These are phyloP conservation scores for Raddia guianensis DNA, from an alignment of 176 grass and related monocot genomes.

Conservation along the genomic window DNA sequence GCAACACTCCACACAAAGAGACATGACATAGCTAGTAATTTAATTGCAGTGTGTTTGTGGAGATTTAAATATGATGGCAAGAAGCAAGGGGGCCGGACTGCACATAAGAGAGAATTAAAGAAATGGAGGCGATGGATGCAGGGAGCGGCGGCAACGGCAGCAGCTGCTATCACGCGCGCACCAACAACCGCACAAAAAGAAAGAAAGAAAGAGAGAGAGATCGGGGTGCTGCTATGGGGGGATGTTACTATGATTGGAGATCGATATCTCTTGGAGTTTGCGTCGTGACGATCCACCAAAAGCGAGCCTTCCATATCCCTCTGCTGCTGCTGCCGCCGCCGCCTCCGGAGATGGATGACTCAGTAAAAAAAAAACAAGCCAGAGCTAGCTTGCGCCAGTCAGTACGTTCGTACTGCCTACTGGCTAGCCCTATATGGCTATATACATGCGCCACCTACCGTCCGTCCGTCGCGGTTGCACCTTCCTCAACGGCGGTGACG, in stretches of 20 bases:
- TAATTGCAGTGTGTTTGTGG: neutral
- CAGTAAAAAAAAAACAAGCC: conserved; percentile 30
- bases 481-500: conserved; percentile 27
- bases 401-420: conserved; percentile 7
- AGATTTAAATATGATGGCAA: conserved; percentile 33
- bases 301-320: neutral
- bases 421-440: neutral
- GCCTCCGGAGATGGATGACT: neutral
- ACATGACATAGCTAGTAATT: too few species aligned
- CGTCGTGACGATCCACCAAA: conserved; percentile 29
- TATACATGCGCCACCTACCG: conserved; percentile 38
- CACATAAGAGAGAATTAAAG: conserved; percentile 50
- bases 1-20: too few species aligned
- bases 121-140: conserved; percentile 50
- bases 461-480: conserved; percentile 15
- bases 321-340: conserved; percentile 35
- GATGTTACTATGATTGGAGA: conserved; percentile 75
- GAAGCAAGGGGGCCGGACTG: neutral
- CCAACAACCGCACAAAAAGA: conserved; percentile 68
- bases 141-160: conserved; percentile 8
- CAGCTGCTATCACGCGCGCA: conserved; percentile 41
- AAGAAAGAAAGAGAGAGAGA: conserved; percentile 71
- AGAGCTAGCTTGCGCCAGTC: neutral
- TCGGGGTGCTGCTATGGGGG: conserved; percentile 17
- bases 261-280: conserved; percentile 62